These are phyloP conservation scores for Coemansia sp. DNA, from an alignment of 192 early-diverging fungal genomes.

Conservation along the genomic window DNA sequence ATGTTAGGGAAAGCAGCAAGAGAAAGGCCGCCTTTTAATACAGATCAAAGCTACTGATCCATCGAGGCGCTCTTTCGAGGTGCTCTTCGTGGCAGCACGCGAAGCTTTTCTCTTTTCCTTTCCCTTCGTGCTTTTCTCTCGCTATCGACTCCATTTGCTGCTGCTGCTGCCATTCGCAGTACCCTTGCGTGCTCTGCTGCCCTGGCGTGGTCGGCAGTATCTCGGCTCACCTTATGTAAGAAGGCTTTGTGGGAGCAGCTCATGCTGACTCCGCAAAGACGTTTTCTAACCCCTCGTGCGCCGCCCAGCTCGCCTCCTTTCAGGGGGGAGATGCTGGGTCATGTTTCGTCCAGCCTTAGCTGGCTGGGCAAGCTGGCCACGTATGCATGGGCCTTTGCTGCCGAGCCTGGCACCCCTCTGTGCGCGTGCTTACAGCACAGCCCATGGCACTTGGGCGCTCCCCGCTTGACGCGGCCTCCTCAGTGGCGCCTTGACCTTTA, in stretches of 20 bases:
- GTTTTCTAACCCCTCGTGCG: conserved; percentile 31
- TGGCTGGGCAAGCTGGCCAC: not conserved
- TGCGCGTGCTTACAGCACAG: not conserved
- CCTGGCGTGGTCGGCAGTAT: not conserved
- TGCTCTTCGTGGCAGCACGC: not conserved
- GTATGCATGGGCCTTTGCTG: conserved; percentile 2
- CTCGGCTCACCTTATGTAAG: conserved; percentile 3
- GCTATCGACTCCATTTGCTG: not conserved
- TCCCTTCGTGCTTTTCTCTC: not conserved
- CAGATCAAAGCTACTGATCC: not conserved
- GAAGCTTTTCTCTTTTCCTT: not conserved
- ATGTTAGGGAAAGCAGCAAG: not conserved
- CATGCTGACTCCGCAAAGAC: not conserved
- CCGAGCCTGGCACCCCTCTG: not conserved
- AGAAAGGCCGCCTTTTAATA: not conserved
- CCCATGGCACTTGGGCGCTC: not conserved
- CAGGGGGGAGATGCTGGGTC: not conserved
- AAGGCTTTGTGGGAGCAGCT: conserved; percentile 6
- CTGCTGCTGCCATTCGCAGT: not conserved
- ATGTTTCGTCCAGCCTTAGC: not conserved
- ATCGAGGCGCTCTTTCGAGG: not conserved
- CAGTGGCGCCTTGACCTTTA: not conserved
- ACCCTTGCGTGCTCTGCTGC: conserved; percentile 6
- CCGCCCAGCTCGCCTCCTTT: conserved; percentile 5
- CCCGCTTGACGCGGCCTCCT: conserved; percentile 3